Base-by-base conservation (phyloP, 345 rosid genomes). In the Boechera stricta region DNA sequence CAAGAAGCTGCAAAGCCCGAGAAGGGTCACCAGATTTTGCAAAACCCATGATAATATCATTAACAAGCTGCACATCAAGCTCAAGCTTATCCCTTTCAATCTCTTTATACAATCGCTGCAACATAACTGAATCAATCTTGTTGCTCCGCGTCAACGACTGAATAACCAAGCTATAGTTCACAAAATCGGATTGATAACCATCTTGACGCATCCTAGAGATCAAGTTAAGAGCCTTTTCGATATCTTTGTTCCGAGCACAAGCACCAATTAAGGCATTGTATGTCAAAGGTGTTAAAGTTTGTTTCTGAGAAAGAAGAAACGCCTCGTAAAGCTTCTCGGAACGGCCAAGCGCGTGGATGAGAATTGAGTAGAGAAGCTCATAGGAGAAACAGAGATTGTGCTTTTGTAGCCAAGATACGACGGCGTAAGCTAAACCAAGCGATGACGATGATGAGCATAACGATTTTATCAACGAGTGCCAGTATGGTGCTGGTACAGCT, bases 321-420 rank as follows among this genome's bases (percentile, higher is more conserved):
- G 98, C 99, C 63, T 95, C 98, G 82, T 95, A 91, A 2, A 95
- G 87, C 87, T 92, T 91, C 88, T 95, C 99, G 11, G 96, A 90
- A 29, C 90, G 89, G 36, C 99, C 98, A n/a, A 92, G 92, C 15
- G 94, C 92, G 82, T 95, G 95, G 63, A 95, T 92, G 9, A 92
- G 87, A 63, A 95, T 95, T 0, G 97, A 92, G 77, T 91, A 92
- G 77, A 91, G 97, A 38, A 95, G 89, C 84, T 95, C 97, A 79
- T 89, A 95, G 1, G 99, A 95, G 86, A 86, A 95, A 72, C 98
- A 95, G 74, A 95, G 98, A 36, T 89, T 91, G 79, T 95, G 98
- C 62, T 80, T 88, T 65, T 88, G 89, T 1, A 95, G 88, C 99
- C 99, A 95, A 0, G 89, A 84, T 57, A 95, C 99, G 15, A 95